A percentile compares a stretch with the other conserved stretches of the same genome.
Conservation (phyloP, 768 basidiomycete species). For the Boletus barrowsii region DNA sequence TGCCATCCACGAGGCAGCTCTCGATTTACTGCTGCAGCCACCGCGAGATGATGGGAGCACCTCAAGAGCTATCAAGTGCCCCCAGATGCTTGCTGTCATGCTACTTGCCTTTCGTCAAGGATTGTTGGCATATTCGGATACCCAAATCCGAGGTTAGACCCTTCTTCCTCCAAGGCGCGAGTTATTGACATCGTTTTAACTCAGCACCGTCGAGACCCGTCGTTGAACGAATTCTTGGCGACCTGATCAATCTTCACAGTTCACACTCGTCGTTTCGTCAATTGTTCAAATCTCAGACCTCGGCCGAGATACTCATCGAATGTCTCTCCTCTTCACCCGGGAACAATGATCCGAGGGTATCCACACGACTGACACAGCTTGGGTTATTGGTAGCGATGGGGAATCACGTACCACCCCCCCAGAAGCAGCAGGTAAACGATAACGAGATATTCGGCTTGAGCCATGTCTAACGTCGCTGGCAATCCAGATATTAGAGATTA, state of each 20-base stretch:
- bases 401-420: constrained; percentile 53
- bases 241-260: constrained; percentile 66
- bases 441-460: not conserved
- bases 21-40: constrained; percentile 66
- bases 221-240: constrained; percentile 48
- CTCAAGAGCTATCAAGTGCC: constrained; percentile 46
- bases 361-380: constrained; percentile 71
- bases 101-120: constrained; percentile 65
- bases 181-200: not conserved
- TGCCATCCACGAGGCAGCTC: constrained; percentile 61
- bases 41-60: not conserved
- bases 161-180: not conserved
- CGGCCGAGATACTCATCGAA: constrained; percentile 64
- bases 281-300: constrained; percentile 68
- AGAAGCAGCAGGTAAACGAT: constrained; percentile 67
- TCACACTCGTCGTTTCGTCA: constrained; percentile 65
- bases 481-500: constrained; percentile 54
- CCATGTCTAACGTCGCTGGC: not conserved
- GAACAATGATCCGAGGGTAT: constrained; percentile 27
- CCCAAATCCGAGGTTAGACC: constrained; percentile 16
- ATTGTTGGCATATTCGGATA: constrained; percentile 34
- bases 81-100: constrained; percentile 70
- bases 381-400: constrained; percentile 67
- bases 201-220: constrained; percentile 23
- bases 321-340: constrained; percentile 50